phyloP scores from a whole-genome alignment of 2,329 filamentous ascomycete species.

The Cyphellophora europaea region DNA sequence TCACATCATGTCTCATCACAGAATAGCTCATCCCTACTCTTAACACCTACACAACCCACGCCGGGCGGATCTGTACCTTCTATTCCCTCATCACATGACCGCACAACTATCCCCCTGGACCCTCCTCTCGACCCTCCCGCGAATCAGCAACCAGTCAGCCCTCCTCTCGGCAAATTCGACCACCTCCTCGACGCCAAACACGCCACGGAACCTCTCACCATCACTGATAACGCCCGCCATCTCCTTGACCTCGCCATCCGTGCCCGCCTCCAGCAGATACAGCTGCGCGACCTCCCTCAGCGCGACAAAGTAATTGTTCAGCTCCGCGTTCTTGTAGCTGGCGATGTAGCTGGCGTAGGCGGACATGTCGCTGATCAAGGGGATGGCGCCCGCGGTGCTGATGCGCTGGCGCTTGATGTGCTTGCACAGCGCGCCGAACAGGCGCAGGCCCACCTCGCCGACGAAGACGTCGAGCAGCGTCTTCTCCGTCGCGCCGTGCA shows the following conservation, averaged over 20 bases:
- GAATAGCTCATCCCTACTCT: no score
- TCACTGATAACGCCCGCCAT: conserved; percentile 94
- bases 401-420: conserved; percentile 94
- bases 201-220: conserved; percentile 76
- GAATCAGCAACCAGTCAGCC: conserved; percentile 91
- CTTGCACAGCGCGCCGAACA: conserved; percentile 90
- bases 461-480: conserved; percentile 98
- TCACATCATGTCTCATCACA: no score
- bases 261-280: conserved; percentile 72
- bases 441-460: conserved; percentile 85
- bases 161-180: conserved; percentile 92
- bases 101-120: conserved; percentile 93
- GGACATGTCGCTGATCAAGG: conserved; percentile 93
- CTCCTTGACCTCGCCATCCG: conserved; percentile 65
- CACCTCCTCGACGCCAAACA: conserved; percentile 92
- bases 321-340: conserved; percentile 69
- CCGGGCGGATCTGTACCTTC: no score
- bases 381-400: conserved; percentile 79
- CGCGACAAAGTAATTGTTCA: conserved; percentile 84
- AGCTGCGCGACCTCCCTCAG: conserved; percentile 90
- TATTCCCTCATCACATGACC: conserved; percentile 66
- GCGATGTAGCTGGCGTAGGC: conserved; percentile 80
- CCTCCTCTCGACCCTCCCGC: conserved; percentile 79
- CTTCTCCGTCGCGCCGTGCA: conserved; percentile 92
- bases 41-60: no score